Evolutionary conservation across 2,329 filamentous ascomycete species (phyloP), one percentile per base, ranked within the genome.

Genomic region (Aspergillus bombycis): DNA sequence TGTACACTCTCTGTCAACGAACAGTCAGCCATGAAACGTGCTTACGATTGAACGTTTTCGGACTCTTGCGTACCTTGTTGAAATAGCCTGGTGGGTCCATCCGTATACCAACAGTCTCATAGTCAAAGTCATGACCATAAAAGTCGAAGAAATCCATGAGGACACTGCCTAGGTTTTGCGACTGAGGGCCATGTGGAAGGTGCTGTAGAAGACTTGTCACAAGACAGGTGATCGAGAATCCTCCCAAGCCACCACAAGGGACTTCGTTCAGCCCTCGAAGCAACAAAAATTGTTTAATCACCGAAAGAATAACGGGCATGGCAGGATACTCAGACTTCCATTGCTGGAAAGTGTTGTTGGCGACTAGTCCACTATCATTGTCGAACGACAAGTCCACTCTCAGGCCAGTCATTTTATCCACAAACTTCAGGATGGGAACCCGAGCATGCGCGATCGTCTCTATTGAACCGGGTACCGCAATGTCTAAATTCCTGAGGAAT

Each of bases 341-440:
- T 0, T 82, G 77, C 60, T 88, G 78, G 75, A 97, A 97, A 0
- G 93, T 97, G 21, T 88, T 81, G 72, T 95, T 90, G 3, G 95
- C 94, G 21, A 85, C 79, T 11, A 97, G 81, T 12, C 95, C 95
- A 48, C 91, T 92, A 41, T 89, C 79, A 73, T 97, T 98, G 79
- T 99, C 94, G 74, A 99, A 97, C 0, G 94, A 98, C 14, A 99
- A 86, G 75, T 99, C 95, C 14, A 98, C 91, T 69, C 91, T 92
- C 59, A 99, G 82, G 14, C 89, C 89, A 1, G 94, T 97, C 59
- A 85, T 72, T 60, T 81, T 84, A 73, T 99, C 95, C 52, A 92
- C 85, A 72, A 92, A 98, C 77, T 99, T 99, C 78, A 98, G 87
- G 60, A 99, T 87, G 0, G 95, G 95, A 2, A 99, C 94, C 71